Conservation (phyloP, 805 yeast genomes). For the Lipomyces starkeyi region DNA sequence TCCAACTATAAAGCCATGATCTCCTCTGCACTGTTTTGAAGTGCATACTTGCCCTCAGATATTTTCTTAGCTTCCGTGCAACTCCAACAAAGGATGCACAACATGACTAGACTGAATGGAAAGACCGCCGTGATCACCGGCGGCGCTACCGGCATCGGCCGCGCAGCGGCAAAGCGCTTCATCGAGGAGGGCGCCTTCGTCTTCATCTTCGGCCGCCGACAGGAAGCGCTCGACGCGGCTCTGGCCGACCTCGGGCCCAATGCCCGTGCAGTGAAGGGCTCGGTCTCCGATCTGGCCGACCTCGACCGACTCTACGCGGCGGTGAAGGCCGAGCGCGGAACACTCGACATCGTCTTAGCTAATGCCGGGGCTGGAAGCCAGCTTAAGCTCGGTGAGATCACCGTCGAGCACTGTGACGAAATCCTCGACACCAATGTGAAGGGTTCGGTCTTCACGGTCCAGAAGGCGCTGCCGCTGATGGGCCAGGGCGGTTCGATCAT, state of each 20-base stretch:
- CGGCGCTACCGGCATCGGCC: conserved; percentile 15
- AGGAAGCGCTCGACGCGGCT: conserved; percentile 7
- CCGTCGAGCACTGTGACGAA: conserved; percentile 11
- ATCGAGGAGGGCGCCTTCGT: conserved; percentile 11
- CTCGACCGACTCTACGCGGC: conserved; percentile 13
- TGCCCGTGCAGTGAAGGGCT: conserved; percentile 8
- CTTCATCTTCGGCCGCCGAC: conserved; percentile 9
- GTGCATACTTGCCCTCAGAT: no score
- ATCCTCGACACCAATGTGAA: conserved; percentile 1
- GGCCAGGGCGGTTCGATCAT: conserved; percentile 8
- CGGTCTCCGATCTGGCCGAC: conserved; percentile 6
- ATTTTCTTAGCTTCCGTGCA: no score
- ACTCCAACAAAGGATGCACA: not conserved
- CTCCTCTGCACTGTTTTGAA: no score
- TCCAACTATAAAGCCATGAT: no score
- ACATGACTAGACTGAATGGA: conserved; percentile 6
- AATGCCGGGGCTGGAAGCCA: conserved; percentile 3
- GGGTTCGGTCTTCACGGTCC: conserved; percentile 5
- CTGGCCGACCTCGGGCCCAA: conserved; percentile 8
- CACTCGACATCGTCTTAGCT: conserved; percentile 4
- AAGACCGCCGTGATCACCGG: conserved; percentile 17
- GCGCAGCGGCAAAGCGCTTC: conserved; percentile 11
- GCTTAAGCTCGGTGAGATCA: conserved; percentile 2
- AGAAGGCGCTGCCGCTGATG: conserved; percentile 12
- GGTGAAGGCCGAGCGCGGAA: conserved; percentile 9